phyloP scores from a whole-genome alignment of 768 basidiomycete species.

The Mycena maculata region DNA sequence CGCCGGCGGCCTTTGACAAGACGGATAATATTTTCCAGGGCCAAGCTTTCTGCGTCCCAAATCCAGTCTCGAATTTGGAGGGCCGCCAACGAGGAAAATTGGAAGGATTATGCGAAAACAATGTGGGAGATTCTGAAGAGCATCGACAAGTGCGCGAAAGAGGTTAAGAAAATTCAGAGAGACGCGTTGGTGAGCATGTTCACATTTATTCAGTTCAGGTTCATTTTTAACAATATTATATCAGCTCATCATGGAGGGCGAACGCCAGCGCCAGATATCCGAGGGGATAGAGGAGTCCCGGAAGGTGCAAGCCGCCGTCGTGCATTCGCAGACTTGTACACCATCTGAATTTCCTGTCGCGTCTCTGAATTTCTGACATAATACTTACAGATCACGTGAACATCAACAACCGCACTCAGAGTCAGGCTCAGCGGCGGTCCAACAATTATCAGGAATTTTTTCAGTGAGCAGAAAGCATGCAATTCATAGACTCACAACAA shows the following conservation, averaged over 20 bases:
- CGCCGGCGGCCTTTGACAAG: no score
- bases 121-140: not conserved
- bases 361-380: not conserved
- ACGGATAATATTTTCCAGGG: not conserved
- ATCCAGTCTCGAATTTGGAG: conserved; percentile 1
- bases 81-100: not conserved
- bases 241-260: conserved; percentile 4
- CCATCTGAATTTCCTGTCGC: not conserved
- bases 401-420: no score
- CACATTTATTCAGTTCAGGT: not conserved
- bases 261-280: not conserved
- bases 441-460: no score
- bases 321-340: not conserved
- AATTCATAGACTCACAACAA: no score
- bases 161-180: conserved; percentile 6
- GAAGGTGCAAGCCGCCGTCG: not conserved
- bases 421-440: no score
- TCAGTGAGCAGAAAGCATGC: no score
- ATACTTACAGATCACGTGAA: no score
- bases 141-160: conserved; percentile 1
- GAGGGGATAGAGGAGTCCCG: not conserved
- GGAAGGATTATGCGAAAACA: not conserved
- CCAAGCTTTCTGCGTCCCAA: not conserved
- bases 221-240: not conserved
- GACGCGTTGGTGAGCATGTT: conserved; percentile 6